Evolutionary conservation across 2,329 filamentous ascomycete genomes (phyloP).

Genomic region (Rhynchosporium graminicola): DNA sequence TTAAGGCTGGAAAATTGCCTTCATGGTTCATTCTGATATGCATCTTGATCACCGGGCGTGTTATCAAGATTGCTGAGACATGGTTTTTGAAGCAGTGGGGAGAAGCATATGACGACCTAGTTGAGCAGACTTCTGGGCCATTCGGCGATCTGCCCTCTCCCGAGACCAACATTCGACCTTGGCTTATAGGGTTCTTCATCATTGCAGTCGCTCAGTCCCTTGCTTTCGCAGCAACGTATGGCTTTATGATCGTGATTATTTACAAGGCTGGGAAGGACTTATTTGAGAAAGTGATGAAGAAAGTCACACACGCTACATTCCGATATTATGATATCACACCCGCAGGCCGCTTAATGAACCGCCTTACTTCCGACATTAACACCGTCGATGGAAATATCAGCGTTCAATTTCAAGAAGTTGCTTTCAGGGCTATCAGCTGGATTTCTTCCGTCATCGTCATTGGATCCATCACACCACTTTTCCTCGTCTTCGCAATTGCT

Average conservation of each 20-base stretch:
- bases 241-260: slow-evolving; percentile 73
- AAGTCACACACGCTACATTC: slow-evolving; percentile 79
- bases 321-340: slow-evolving; percentile 91
- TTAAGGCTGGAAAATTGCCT: slow-evolving; percentile 73
- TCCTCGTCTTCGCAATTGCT: slow-evolving; percentile 69
- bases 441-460: slow-evolving; percentile 74
- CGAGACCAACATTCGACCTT: slow-evolving; percentile 65
- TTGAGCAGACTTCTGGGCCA: slow-evolving; percentile 37
- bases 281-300: slow-evolving; percentile 70
- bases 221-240: slow-evolving; percentile 60
- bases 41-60: slow-evolving; percentile 63
- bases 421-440: slow-evolving; percentile 72
- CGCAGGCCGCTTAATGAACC: slow-evolving; percentile 87
- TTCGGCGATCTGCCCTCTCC: slow-evolving; percentile 65
- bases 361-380: slow-evolving; percentile 85
- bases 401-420: slow-evolving; percentile 68
- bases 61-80: slow-evolving; percentile 64
- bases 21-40: slow-evolving; percentile 71
- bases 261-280: slow-evolving; percentile 76
- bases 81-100: slow-evolving; percentile 90
- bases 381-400: slow-evolving; percentile 88
- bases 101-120: slow-evolving; percentile 61
- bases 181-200: slow-evolving; percentile 70
- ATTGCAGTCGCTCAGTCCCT: slow-evolving; percentile 64
- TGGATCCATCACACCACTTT: slow-evolving; percentile 73